phyloP scores from a whole-genome alignment of 2,329 filamentous ascomycete species.

The Aspergillus eucalypticola region DNA sequence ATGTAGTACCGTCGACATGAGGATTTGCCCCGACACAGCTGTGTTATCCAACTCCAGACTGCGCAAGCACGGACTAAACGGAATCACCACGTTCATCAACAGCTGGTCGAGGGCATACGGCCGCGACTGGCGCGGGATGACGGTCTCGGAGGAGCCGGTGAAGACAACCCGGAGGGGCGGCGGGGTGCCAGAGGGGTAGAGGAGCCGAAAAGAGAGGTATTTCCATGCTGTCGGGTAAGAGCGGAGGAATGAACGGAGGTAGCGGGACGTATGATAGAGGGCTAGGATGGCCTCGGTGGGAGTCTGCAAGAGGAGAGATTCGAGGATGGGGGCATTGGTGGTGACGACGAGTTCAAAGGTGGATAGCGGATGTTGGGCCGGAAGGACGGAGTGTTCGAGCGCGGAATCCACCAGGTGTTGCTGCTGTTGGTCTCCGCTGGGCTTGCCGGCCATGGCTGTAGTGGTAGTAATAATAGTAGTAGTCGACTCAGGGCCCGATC shows the following conservation, averaged over 20 bases:
- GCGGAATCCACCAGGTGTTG: constrained; percentile 29
- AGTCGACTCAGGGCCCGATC: constrained; percentile 14
- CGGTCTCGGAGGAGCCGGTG: constrained; percentile 34
- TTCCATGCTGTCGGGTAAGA: constrained; percentile 63
- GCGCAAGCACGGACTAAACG: constrained; percentile 57
- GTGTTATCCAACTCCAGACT: constrained; percentile 64
- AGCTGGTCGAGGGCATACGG: constrained; percentile 61
- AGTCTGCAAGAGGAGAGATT: constrained; percentile 59
- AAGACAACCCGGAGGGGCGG: constrained; percentile 34
- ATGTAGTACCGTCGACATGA: constrained; percentile 57
- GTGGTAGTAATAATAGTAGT: too few species aligned
- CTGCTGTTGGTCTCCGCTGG: constrained; percentile 21
- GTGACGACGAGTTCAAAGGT: constrained; percentile 58
- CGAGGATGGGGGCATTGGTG: constrained; percentile 58
- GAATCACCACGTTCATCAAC: constrained; percentile 56
- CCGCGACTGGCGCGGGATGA: constrained; percentile 52
- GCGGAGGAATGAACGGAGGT: constrained; percentile 56
- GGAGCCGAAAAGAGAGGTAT: constrained; percentile 59
- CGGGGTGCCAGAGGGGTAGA: constrained; percentile 42
- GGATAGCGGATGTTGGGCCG: constrained; percentile 39
- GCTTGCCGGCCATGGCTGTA: constrained; percentile 8
- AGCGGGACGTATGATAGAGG: constrained; percentile 59
- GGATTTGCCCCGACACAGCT: constrained; percentile 58
- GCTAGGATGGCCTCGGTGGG: constrained; percentile 58
- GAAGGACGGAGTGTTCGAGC: constrained; percentile 23